Percentiles rank a stretch among this genome's conserved stretches.
Evolutionary conservation across 345 rosid genomes (phyloP).

Genomic region (Gossypium australe): DNA sequence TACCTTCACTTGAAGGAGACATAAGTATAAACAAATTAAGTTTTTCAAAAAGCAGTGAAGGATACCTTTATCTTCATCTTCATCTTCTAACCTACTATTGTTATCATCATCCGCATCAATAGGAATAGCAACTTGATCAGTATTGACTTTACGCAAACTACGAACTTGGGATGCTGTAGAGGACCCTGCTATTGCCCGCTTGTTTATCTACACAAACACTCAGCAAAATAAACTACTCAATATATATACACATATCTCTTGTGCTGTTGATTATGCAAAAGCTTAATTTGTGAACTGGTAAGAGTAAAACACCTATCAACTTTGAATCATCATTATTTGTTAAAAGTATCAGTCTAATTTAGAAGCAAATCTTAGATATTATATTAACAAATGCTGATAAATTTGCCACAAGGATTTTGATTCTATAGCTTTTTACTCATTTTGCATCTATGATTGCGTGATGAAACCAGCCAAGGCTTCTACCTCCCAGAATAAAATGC

Average conservation of each 20-base stretch:
- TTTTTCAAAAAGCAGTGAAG: background rate
- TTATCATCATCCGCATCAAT: constrained; percentile 52
- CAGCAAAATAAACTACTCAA: constrained; percentile 11
- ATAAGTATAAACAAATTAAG: background rate
- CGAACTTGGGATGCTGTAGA: constrained; percentile 73
- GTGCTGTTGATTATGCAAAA: background rate
- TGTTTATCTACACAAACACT: constrained; percentile 51
- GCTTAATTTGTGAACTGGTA: background rate
- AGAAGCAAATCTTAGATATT: background rate
- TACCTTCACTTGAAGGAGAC: background rate
- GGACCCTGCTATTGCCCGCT: constrained; percentile 52
- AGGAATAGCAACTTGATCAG: constrained; percentile 84
- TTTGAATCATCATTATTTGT: constrained; percentile 1
- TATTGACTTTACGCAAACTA: constrained; percentile 77
- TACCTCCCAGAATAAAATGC: background rate
- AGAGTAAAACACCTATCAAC: background rate
- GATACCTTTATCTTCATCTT: constrained; percentile 91
- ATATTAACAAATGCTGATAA: background rate
- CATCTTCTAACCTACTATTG: constrained; percentile 59
- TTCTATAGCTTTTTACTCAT: background rate
- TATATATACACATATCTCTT: background rate
- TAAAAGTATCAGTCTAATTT: background rate
- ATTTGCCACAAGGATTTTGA: background rate
- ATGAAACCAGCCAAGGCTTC: background rate
- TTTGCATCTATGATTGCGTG: background rate